These are phyloP conservation scores for Gloeostereum incarnatum DNA, from an alignment of 768 basidiomycete species.

Conservation along the genomic window DNA sequence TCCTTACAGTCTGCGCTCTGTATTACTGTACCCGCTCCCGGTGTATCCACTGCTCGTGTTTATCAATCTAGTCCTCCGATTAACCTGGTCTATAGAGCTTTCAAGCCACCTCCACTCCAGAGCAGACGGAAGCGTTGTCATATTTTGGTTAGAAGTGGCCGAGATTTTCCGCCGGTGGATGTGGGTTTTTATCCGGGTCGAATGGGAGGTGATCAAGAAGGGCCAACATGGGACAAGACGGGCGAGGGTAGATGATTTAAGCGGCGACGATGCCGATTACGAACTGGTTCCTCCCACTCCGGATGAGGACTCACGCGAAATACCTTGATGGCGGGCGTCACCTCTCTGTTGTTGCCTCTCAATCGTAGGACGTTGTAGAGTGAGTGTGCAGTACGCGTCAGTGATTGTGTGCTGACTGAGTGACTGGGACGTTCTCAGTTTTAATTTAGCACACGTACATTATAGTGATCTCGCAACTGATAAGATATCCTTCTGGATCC, in stretches of 20 bases:
- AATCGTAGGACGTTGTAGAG: too few relatives aligned
- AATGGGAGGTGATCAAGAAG: constrained; percentile 87
- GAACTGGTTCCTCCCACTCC: constrained; percentile 29
- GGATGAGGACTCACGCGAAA: too few relatives aligned
- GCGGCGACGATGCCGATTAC: constrained; percentile 23
- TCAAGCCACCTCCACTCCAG: constrained; percentile 7
- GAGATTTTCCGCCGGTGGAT: constrained; percentile 91
- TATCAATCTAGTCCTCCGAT: constrained; percentile 6
- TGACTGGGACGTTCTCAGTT: too few relatives aligned
- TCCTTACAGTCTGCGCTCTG: constrained; percentile 69
- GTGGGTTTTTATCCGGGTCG: constrained; percentile 95
- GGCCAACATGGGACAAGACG: constrained; percentile 18
- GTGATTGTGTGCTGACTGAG: too few relatives aligned
- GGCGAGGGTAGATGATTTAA: constrained; percentile 16
- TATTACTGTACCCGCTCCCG: constrained; percentile 71
- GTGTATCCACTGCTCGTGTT: constrained; percentile 58
- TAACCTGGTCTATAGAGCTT: constrained; percentile 13
- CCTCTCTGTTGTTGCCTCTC: too few relatives aligned
- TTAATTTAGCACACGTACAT: constrained; percentile 7
- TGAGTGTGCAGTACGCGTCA: too few relatives aligned
- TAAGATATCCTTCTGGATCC: constrained; percentile 1
- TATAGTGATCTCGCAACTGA: constrained; percentile 5
- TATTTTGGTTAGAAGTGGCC: constrained; percentile 87
- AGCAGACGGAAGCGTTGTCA: constrained; percentile 64
- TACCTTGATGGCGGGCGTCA: too few relatives aligned